Base-by-base conservation (phyloP, 164 flowering plant genomes). In the Tetracentron sinense region DNA sequence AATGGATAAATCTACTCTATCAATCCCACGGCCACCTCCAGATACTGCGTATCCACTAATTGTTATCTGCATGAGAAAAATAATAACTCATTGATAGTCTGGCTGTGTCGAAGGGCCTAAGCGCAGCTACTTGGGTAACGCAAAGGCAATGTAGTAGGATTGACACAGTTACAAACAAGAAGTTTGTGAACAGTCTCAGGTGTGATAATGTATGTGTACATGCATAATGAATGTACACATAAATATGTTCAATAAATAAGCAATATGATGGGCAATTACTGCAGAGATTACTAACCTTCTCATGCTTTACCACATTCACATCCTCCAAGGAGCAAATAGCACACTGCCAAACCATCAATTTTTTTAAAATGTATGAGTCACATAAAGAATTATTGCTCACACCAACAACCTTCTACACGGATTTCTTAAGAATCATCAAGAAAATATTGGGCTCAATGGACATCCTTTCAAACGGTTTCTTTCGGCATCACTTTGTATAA, bases 1-100 rank as follows among this genome's bases (percentile, higher is more conserved):
- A 68, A 83, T 35, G 1, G 98, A 93, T 51, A 93, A 64, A 77
- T 90, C 98, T 42, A 93, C 96, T 53, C 98, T 80, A 67, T 93
- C 98, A 55, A 90, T 89, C 55, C 98, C 98, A 56, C 97, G 94
- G 17, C 98, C 97, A 64, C 96, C 97, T 69, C 98, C 97, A 52
- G 98, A 79, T 42, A 65, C 89, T n/a, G 97, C 98, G 74, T 93
- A 93, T 38, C 98, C 98, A 73, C 81, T 75, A 11, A 93, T 68
- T 7, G 68, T 85, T 65, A 87, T 62, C 97, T 93, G 85, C 59
- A 72, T 6, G 59, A 64, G 29, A 62, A 33, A 69, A 38, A 38
- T 1, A 8, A 38, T 4, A 8, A 38, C 8, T 3, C 2, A 38
- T 8, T 10, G 14, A 38, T 8, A 38, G n/a, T n/a, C n/a, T n/a